phyloP scores from a whole-genome alignment of 768 basidiomycete genomes.

The Cyclocybe cylindracea region DNA sequence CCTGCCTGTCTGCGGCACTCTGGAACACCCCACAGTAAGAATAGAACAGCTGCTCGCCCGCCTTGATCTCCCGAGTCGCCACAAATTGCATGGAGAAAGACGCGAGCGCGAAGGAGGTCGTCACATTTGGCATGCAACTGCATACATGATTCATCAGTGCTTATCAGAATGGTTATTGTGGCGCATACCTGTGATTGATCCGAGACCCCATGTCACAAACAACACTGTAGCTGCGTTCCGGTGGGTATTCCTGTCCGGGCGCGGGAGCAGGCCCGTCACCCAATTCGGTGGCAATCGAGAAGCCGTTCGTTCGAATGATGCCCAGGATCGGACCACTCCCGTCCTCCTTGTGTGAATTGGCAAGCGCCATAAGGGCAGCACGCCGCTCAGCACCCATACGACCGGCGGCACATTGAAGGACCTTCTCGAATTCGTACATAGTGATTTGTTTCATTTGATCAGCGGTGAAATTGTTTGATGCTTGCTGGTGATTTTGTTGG shows the following conservation, averaged over 20 bases:
- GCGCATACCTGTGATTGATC: constrained; percentile 24
- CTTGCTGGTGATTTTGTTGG: too few species aligned
- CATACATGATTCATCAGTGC: not conserved
- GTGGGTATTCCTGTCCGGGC: too few species aligned
- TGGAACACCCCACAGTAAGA: constrained; percentile 20
- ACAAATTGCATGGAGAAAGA: constrained; percentile 29
- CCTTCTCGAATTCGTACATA: not conserved
- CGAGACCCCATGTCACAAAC: constrained; percentile 20
- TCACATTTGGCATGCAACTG: constrained; percentile 26
- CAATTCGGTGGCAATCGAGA: not conserved
- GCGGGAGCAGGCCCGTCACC: not conserved
- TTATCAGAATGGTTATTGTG: not conserved
- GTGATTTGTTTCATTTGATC: too few species aligned
- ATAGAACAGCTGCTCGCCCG: constrained; percentile 34
- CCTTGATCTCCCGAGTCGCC: constrained; percentile 27
- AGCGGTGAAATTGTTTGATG: too few species aligned
- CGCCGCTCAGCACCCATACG: constrained; percentile 21
- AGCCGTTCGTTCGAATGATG: constrained; percentile 28
- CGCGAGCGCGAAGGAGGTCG: constrained; percentile 18
- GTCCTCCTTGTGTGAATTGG: constrained; percentile 27
- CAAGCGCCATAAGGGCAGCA: constrained; percentile 23
- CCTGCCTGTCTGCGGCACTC: constrained; percentile 21
- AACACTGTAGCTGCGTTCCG: constrained; percentile 7
- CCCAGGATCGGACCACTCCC: constrained; percentile 31
- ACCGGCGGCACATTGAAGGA: constrained; percentile 10